Evolutionary conservation across 495 filamentous ascomycete species (phyloP).

Genomic region (Aspergillus ellipticus): DNA sequence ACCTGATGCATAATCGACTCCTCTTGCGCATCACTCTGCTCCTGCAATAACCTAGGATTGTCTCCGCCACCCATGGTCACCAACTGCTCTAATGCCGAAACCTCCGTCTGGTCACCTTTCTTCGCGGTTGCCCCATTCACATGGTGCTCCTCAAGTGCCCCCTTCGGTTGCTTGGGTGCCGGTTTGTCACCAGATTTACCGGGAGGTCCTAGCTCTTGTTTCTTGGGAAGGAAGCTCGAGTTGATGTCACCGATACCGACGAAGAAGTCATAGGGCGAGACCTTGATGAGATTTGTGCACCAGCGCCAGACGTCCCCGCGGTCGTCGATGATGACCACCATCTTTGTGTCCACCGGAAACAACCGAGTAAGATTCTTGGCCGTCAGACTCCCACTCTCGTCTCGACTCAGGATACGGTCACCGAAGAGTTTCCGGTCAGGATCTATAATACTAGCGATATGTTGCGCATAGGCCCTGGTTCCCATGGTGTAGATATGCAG

Average conservation of each 20-base stretch:
- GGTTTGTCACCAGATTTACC: slow-evolving; percentile 14
- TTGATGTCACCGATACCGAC: slow-evolving; percentile 99
- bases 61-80: slow-evolving; percentile 73
- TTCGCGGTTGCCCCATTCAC: slow-evolving; percentile 33
- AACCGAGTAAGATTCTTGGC: slow-evolving; percentile 86
- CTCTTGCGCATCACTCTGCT: slow-evolving; percentile 77
- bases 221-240: slow-evolving; percentile 90
- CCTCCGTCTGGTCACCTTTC: slow-evolving; percentile 24
- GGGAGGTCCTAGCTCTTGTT: slow-evolving; percentile 60
- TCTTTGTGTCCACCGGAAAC: slow-evolving; percentile 96
- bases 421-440: slow-evolving; percentile 87
- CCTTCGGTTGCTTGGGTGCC: slow-evolving; percentile 18
- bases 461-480: slow-evolving; percentile 86
- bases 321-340: slow-evolving; percentile 99
- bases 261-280: slow-evolving; percentile 94
- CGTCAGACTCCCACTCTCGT: slow-evolving; percentile 90
- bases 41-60: slow-evolving; percentile 64
- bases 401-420: slow-evolving; percentile 89
- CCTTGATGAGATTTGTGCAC: slow-evolving; percentile 90
- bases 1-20: slow-evolving; percentile 84
- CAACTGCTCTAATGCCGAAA: slow-evolving; percentile 68
- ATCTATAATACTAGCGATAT: slow-evolving; percentile 91
- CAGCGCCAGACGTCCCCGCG: slow-evolving; percentile 97
- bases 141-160: slow-evolving; percentile 27
- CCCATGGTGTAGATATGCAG: slow-evolving; percentile 99